A percentile compares a stretch with the other conserved stretches of the same genome.
Evolutionary conservation across 129 eudicot genomes (phyloP).

Genomic region (Flaveria ramosissima): DNA sequence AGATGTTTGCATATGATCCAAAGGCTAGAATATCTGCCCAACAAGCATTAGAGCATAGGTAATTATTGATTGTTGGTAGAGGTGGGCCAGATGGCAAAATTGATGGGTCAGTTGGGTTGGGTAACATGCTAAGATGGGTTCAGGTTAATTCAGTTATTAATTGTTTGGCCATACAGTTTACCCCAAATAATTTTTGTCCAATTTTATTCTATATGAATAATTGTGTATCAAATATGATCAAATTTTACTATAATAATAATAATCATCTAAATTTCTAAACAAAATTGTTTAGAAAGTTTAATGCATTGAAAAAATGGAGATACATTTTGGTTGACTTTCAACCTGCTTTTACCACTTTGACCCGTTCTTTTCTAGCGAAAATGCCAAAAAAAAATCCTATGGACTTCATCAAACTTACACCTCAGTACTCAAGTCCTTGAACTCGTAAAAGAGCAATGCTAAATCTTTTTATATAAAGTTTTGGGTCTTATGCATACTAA

Average conservation of each 20-base stretch:
- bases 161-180: neutral
- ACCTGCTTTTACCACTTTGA: neutral
- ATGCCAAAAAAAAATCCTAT: too few relatives aligned
- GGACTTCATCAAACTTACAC: too few relatives aligned
- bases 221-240: too few relatives aligned
- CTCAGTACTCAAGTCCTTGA: neutral
- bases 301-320: neutral
- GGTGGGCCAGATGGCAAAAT: neutral
- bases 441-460: neutral
- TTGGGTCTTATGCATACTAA: neutral
- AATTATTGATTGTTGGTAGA: constrained; percentile 5
- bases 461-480: too few relatives aligned
- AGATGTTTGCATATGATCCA: constrained; percentile 94
- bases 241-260: neutral
- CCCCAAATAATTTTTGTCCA: neutral
- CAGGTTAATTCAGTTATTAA: neutral
- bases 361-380: neutral
- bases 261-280: neutral
- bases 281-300: neutral
- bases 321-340: neutral
- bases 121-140: neutral
- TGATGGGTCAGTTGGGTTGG: neutral
- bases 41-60: constrained; percentile 95
- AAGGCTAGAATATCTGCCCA: constrained; percentile 91
- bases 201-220: too few relatives aligned